Percentiles rank a stretch among this genome's conserved stretches.
These are phyloP conservation scores for Ophiosphaerella korrae DNA, from an alignment of 2,329 filamentous ascomycete species.

Conservation along the genomic window DNA sequence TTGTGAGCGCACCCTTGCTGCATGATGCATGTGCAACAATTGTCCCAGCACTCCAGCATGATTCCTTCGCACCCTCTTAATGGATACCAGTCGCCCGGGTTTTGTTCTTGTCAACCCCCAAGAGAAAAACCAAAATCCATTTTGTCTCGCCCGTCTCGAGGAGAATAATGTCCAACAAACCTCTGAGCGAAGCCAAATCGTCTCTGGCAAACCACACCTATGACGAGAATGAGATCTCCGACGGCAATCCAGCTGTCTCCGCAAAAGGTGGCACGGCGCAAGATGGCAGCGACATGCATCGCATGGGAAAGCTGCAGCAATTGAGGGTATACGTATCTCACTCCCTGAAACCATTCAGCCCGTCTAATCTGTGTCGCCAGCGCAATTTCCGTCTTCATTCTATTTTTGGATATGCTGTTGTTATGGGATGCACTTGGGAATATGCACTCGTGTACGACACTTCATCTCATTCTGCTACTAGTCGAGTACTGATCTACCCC, in stretches of 20 bases:
- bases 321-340: slow-evolving; percentile 9
- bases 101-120: background rate
- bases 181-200: background rate
- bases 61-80: background rate
- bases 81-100: slow-evolving; percentile 2
- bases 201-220: background rate
- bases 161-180: background rate
- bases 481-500: background rate
- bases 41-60: background rate
- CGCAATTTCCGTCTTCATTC: slow-evolving; percentile 19
- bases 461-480: background rate
- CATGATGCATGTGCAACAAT: background rate
- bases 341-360: no score
- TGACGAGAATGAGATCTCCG: background rate
- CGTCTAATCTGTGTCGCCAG: slow-evolving; percentile 1
- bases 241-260: background rate
- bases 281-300: slow-evolving; percentile 24
- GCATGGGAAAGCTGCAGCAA: slow-evolving; percentile 25
- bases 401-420: slow-evolving; percentile 17
- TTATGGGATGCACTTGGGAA: slow-evolving; percentile 22
- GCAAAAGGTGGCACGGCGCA: background rate
- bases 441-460: slow-evolving; percentile 15
- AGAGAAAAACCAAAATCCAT: background rate
- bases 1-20: background rate
- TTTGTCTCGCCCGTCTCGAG: background rate